Evolutionary conservation across 2,329 filamentous ascomycete species (phyloP).

Genomic region (Mollisia scopiformis): DNA sequence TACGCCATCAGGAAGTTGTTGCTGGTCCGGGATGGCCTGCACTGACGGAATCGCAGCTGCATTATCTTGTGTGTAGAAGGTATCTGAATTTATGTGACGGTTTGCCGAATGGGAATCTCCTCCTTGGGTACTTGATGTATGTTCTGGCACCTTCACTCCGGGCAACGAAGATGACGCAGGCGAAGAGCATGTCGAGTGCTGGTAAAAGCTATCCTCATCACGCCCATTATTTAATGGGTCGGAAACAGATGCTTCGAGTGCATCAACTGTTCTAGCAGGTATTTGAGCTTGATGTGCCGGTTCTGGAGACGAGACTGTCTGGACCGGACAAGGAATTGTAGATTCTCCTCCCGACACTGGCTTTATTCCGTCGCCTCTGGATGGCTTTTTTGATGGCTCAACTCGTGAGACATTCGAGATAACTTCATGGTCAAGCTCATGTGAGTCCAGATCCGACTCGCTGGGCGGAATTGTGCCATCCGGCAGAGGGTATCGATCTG

Average conservation of each 20-base stretch:
- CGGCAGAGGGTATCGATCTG: conserved; percentile 46
- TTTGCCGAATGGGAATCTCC: conserved; percentile 23
- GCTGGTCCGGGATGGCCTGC: conserved; percentile 39
- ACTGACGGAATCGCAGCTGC: conserved; percentile 15
- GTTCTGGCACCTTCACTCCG: conserved; percentile 56
- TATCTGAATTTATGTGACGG: conserved; percentile 31
- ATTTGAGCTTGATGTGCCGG: conserved; percentile 52
- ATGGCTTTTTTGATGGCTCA: conserved; percentile 41
- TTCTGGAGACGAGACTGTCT: conserved; percentile 39
- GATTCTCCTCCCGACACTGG: conserved; percentile 42
- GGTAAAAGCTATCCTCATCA: conserved; percentile 59
- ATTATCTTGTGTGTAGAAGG: conserved; percentile 41
- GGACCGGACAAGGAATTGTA: conserved; percentile 42
- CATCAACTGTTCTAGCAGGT: conserved; percentile 51
- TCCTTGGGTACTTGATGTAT: conserved; percentile 41
- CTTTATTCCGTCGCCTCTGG: conserved; percentile 36
- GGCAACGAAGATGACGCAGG: conserved; percentile 55
- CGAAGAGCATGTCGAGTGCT: conserved; percentile 48
- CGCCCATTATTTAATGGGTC: conserved; percentile 28
- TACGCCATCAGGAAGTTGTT: conserved; percentile 58
- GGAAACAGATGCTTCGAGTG: conserved; percentile 33
- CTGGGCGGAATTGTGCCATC: conserved; percentile 52
- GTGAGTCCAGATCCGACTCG: conserved; percentile 29
- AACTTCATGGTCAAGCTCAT: conserved; percentile 37
- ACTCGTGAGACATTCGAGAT: conserved; percentile 36